Base-by-base conservation (phyloP, 2,329 filamentous ascomycete species). In the Trichophaea hybrida region DNA sequence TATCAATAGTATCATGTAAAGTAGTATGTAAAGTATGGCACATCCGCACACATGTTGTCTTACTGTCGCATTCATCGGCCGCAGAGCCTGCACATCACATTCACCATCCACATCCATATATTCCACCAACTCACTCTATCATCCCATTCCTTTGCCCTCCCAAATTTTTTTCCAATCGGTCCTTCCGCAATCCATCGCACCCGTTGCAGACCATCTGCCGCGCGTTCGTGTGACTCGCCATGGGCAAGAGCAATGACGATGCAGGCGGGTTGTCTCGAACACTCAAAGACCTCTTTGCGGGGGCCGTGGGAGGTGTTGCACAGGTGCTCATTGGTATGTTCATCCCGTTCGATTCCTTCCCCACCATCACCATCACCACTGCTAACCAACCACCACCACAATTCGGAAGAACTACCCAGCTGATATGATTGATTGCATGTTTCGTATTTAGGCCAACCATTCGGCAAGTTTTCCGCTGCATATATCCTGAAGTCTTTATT, bases 291-390 rank as follows among this genome's bases (percentile, higher is more conserved):
- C 77, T 98, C 61, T 86, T 91, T 70, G 82, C 93, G 8, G 93
- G 93, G 40, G 93, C 93, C 61, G 86, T 85, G 6, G 93, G 93
- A 64, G 93, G 93, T 68, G 79, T 97, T 68, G 91, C 93, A 15
- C 93, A 98, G 74, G 93, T 98, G 48, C 75, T 98, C 64, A 79
- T 97, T 66, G 91, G 90, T 95, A 75, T 58, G 46, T n/a, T 44
- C 51, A 49, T 10, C 57, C 49, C 24, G 31, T 35, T 40, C n/a
- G 33, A n/a, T 12, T 50, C 38, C 13, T 4, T 15, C 17, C 13
- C 38, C 10, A 43, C 38, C 10, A 15, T 17, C 17, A 13, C 44
- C 44, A 49, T n/a, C 32, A 10, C 35, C n/a, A 6, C 7, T 7
- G 54, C 54, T 58, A 53, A 60, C 32, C 37, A 38, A 49, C 44